A percentile compares a stretch with the other conserved stretches of the same genome.
Conservation (phyloP, 2,329 filamentous ascomycete genomes). For the Trichoderma oligosporum region DNA sequence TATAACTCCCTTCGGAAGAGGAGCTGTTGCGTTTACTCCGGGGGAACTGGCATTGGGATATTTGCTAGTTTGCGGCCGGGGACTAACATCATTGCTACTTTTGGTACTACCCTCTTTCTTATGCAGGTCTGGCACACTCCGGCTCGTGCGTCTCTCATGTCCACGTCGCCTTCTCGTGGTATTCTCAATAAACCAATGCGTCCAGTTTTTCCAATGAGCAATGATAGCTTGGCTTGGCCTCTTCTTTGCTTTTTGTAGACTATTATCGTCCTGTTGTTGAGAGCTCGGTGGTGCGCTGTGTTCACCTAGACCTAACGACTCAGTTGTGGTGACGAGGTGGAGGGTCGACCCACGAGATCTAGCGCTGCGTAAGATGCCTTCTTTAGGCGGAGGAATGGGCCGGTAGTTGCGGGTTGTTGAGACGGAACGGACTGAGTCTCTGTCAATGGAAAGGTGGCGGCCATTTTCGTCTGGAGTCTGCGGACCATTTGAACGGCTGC, state of each 20-base stretch:
- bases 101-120: slow-evolving; percentile 46
- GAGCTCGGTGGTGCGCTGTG: slow-evolving; percentile 22
- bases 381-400: slow-evolving; percentile 81
- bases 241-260: slow-evolving; percentile 48
- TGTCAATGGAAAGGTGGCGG: slow-evolving; percentile 68
- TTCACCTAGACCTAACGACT: slow-evolving; percentile 41
- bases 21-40: slow-evolving; percentile 38
- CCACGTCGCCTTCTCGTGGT: slow-evolving; percentile 51
- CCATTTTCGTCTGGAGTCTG: slow-evolving; percentile 41
- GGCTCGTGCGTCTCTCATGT: slow-evolving; percentile 49
- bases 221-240: slow-evolving; percentile 57
- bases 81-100: slow-evolving; percentile 50
- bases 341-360: slow-evolving; percentile 79
- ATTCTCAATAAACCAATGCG: slow-evolving; percentile 59
- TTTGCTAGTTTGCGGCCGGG: slow-evolving; percentile 59
- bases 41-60: slow-evolving; percentile 42
- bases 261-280: slow-evolving; percentile 31
- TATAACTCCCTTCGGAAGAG: slow-evolving; percentile 49
- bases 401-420: slow-evolving; percentile 74
- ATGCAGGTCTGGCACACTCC: slow-evolving; percentile 58
- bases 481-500: slow-evolving; percentile 37
- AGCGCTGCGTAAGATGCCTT: slow-evolving; percentile 63
- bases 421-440: slow-evolving; percentile 69
- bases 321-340: slow-evolving; percentile 71
- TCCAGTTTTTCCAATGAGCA: slow-evolving; percentile 61